Evolutionary conservation across 176 grass and related monocot genomes (phyloP).

Genomic region (Olyra latifolia): DNA sequence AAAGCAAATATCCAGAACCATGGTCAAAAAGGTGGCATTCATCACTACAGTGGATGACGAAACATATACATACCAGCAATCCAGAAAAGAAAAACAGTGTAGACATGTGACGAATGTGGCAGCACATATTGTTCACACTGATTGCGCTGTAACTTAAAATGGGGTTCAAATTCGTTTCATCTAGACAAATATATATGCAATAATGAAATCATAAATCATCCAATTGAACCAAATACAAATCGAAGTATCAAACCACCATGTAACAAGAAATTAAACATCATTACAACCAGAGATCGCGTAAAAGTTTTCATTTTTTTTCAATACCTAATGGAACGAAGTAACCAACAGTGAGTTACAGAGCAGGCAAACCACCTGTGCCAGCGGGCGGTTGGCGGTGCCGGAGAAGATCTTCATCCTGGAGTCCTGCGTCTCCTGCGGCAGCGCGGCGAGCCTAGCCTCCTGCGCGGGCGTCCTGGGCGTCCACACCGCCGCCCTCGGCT

Average conservation of each 20-base stretch:
- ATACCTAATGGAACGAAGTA: no score
- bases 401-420: conserved; percentile 84
- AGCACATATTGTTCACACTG: background rate
- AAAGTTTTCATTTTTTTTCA: background rate
- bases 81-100: background rate
- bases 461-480: conserved; percentile 22
- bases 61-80: conserved; percentile 9
- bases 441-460: conserved; percentile 32
- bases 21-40: background rate
- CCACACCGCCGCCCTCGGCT: conserved; percentile 11
- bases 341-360: background rate
- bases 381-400: conserved; percentile 67
- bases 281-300: background rate
- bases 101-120: background rate
- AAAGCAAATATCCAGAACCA: background rate
- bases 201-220: background rate
- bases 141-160: background rate
- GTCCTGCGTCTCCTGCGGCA: conserved; percentile 27
- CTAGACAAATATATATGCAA: conserved; percentile 3
- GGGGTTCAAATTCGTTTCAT: background rate
- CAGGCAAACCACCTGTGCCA: conserved; percentile 53
- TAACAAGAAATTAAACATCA: no score
- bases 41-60: background rate
- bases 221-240: background rate
- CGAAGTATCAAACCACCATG: background rate